phyloP scores from a whole-genome alignment of 768 basidiomycete species.

The Tubosaeta brunneosetosa region DNA sequence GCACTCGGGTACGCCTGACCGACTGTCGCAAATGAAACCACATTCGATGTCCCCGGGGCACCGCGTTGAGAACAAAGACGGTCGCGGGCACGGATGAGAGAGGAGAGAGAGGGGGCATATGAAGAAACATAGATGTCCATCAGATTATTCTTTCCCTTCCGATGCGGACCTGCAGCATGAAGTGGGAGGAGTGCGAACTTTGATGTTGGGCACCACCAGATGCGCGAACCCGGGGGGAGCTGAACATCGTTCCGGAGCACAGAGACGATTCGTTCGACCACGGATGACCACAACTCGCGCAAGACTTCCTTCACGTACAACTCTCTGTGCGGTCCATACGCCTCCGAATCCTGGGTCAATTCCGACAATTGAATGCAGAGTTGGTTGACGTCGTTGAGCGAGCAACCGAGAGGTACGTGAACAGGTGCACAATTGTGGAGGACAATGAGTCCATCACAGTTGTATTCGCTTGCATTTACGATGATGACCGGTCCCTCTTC shows the following conservation, averaged over 20 bases:
- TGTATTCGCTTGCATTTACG: neutral
- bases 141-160: neutral
- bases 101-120: neutral
- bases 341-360: neutral
- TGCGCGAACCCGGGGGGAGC: neutral
- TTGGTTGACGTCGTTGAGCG: neutral
- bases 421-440: neutral
- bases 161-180: neutral
- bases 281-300: neutral
- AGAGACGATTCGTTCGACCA: neutral
- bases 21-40: neutral
- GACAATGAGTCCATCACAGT: neutral
- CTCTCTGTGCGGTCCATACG: neutral
- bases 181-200: neutral
- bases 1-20: neutral
- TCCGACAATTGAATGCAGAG: neutral
- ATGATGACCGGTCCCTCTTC: neutral
- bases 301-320: neutral
- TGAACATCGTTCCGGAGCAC: neutral
- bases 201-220: conserved; percentile 3
- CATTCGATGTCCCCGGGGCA: neutral
- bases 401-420: neutral
- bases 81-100: neutral
- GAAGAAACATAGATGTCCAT: neutral
- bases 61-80: neutral